phyloP scores from a whole-genome alignment of 805 yeast species.

The Wickerhamomyces mucosus region DNA sequence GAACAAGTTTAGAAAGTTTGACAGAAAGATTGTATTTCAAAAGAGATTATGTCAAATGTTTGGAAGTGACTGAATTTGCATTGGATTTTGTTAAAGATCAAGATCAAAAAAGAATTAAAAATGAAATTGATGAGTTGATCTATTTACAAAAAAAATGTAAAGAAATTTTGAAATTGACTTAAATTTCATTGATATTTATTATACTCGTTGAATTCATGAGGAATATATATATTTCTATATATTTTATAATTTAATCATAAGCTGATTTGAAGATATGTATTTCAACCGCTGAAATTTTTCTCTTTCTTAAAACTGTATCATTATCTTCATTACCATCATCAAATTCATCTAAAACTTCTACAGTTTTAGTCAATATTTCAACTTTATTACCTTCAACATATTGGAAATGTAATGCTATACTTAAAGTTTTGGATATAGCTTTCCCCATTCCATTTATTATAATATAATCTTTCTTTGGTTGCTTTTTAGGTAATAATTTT shows the following conservation, averaged over 20 bases:
- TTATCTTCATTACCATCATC: conserved; percentile 23
- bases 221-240: no score
- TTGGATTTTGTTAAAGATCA: conserved; percentile 24
- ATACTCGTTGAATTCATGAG: no score
- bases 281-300: conserved; percentile 35
- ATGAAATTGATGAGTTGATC: conserved; percentile 42
- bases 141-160: conserved; percentile 33
- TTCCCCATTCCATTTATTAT: conserved; percentile 69
- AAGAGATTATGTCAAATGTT: conserved; percentile 42
- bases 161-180: conserved; percentile 19
- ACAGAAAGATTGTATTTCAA: conserved; percentile 56
- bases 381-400: conserved; percentile 39
- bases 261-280: conserved; percentile 23
- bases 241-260: conserved; percentile 2
- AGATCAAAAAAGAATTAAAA: conserved; percentile 34
- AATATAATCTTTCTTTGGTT: conserved; percentile 34
- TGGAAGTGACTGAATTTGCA: conserved; percentile 31
- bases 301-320: conserved; percentile 23
- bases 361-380: conserved; percentile 54
- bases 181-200: no score
- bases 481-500: conserved; percentile 33
- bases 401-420: conserved; percentile 53
- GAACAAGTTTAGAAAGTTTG: conserved; percentile 46
- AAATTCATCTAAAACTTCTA: conserved; percentile 67
- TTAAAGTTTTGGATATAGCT: conserved; percentile 53